Evolutionary conservation across 768 basidiomycete species (phyloP), one percentile per base, ranked within the genome.

Genomic region (Tulasnella sp.): DNA sequence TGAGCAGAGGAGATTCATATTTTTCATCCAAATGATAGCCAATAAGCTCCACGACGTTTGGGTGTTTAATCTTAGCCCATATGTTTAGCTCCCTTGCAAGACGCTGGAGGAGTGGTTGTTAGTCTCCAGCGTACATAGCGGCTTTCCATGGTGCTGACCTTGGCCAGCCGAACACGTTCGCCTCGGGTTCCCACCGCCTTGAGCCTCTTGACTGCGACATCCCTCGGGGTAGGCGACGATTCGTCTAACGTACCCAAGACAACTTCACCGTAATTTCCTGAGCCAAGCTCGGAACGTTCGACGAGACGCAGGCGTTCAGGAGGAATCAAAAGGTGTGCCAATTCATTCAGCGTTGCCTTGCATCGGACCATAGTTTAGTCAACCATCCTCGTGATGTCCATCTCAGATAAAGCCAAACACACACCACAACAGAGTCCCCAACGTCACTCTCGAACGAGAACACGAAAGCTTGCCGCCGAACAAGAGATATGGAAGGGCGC

Each of bases 181-280:
- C 64, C 64, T 0, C 64, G 28, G 20, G 64, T 69, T 37, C 64
- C 64, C 20, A 69, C 64, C 28, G 64, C 64, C 9, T 69, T 37
- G 24, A 69, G 64, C 28, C 64, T 69, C 34, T 69, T 69, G 64
- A 69, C 64, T 14, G 64, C 64, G 9, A 69, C 64, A 69, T 69
- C 31, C 28, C 20, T 24, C 9, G 64, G 31, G 12, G 31, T 9
- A 8, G 64, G 12, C 7, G 64, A 69, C 3, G 11, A 8, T 69
- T 37, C 64, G 14, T 69, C 64, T 14, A 69, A 18, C 1, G 64
- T 69, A 6, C 64, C 64, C 64, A 69, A 37, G 18, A 69, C 31
- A 18, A 69, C 64, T 12, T 69, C 64, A 8, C 64, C 64, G 34
- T 69, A 69, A 14, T 28, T 69, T 16, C 64, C 64, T 12, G n/a